These are phyloP conservation scores for Lichtheimia hyalospora DNA, from an alignment of 371 early-diverging fungal species.

Conservation along the genomic window DNA sequence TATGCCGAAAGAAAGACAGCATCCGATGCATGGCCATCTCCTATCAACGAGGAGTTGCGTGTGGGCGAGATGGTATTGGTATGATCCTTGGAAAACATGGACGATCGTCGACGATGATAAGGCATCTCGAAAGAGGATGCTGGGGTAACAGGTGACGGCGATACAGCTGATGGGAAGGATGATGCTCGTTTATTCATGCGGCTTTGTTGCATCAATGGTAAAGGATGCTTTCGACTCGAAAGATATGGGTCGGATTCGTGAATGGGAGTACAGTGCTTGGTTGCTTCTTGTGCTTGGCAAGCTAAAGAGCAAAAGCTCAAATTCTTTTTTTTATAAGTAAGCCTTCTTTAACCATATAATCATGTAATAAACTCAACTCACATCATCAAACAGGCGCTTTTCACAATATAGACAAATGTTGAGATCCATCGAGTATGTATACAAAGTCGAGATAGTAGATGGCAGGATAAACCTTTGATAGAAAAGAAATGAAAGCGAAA, in stretches of 20 bases:
- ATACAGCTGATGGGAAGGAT: background rate
- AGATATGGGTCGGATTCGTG: background rate
- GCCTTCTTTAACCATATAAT: background rate
- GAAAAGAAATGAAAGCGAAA: background rate
- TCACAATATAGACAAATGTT: slow-evolving; percentile 27
- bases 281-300: slow-evolving; percentile 15
- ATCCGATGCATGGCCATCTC: background rate
- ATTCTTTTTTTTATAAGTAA: background rate
- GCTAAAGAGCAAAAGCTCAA: slow-evolving; percentile 11
- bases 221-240: background rate
- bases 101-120: slow-evolving; percentile 25
- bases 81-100: slow-evolving; percentile 9
- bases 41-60: background rate
- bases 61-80: background rate
- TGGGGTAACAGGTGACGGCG: background rate
- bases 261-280: slow-evolving; percentile 1
- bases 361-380: background rate
- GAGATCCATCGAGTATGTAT: slow-evolving; percentile 17
- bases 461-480: background rate
- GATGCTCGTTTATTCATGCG: slow-evolving; percentile 2
- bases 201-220: background rate
- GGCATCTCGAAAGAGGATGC: slow-evolving; percentile 1
- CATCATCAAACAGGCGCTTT: slow-evolving; percentile 11
- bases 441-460: too few relatives aligned
- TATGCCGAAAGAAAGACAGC: background rate